Conservation (phyloP, 2,329 filamentous ascomycete genomes). For the Fusarium oxysporum region DNA sequence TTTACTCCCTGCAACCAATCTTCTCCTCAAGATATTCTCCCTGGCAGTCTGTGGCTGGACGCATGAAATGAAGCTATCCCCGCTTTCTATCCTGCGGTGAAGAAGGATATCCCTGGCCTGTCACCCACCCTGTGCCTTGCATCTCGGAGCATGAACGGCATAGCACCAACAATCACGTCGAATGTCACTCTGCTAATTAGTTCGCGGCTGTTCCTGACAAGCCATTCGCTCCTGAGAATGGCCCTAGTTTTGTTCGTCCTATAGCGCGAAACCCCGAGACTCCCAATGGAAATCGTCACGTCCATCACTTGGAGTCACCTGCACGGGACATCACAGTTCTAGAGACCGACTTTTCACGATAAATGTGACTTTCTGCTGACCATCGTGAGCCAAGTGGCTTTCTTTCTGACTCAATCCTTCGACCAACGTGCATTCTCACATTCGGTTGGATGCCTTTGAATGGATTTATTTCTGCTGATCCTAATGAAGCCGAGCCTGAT, state of each 20-base stretch:
- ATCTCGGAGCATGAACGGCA: slow-evolving; percentile 22
- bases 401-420: slow-evolving; percentile 30
- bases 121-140: slow-evolving; percentile 38
- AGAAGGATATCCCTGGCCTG: slow-evolving; percentile 18
- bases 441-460: slow-evolving; percentile 33
- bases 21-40: slow-evolving; percentile 28
- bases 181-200: slow-evolving; percentile 20
- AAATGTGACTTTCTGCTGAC: slow-evolving; percentile 24
- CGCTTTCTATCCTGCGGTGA: slow-evolving; percentile 20
- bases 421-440: slow-evolving; percentile 36
- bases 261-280: slow-evolving; percentile 37
- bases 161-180: slow-evolving; percentile 18
- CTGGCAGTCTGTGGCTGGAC: slow-evolving; percentile 32
- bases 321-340: slow-evolving; percentile 42
- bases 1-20: slow-evolving; percentile 28
- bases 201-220: slow-evolving; percentile 34
- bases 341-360: slow-evolving; percentile 26
- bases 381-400: slow-evolving; percentile 23
- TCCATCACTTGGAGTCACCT: slow-evolving; percentile 41
- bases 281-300: slow-evolving; percentile 42
- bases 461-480: slow-evolving; percentile 36
- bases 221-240: slow-evolving; percentile 26
- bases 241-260: slow-evolving; percentile 18
- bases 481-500: slow-evolving; percentile 6
- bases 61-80: slow-evolving; percentile 18